Base-by-base conservation (phyloP, 495 filamentous ascomycete species). In the Parachaetomium inaequale region DNA sequence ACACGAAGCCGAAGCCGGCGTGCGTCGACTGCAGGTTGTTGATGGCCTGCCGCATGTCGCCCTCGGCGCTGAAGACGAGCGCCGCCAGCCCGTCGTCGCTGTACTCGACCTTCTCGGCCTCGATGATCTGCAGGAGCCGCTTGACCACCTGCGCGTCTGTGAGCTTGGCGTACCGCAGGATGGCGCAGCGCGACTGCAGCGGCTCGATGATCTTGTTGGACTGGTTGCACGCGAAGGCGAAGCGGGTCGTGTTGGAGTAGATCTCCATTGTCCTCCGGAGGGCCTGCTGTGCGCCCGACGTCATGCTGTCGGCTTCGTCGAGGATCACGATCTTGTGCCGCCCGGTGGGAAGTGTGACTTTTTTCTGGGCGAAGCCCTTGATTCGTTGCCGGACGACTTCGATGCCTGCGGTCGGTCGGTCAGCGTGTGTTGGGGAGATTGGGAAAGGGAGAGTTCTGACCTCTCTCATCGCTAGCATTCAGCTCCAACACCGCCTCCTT, bases 201-300 rank as follows among this genome's bases (percentile, higher is more conserved):
- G 94, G 95, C 75, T 99, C 94, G 76, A 99, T 99, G 74, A 99
- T 98, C 78, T 98, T 99, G 78, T 98, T 99, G 59, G 88, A 92
- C 75, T 96, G 91, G 74, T 99, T 99, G 80, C 95, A 98, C 10
- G 94, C 94, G 68, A 99, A 98, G 0, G 94, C 95, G 74, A 99
- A 99, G 62, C 94, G 86, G 29, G 94, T 99, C 1, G 94, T 99
- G 34, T 90, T 85, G 15, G 89, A 92, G 79, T 99, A 98, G 65
- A 99, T 99, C 78, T 99, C 94, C 94, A 99, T 99, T 2, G 94
- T 99, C 36, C 94, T 83, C 23, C 94, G 87, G 26, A 99, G 82
- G 2, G 94, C 94, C 75, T 99, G 94, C 72, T 99, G 94, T 4
- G 94, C 94, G 46, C 94, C 94, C 34, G 88, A 86, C 0, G 94